A percentile compares a stretch with the other conserved stretches of the same genome.
Evolutionary conservation across 2,329 filamentous ascomycete genomes (phyloP).

Genomic region (Exophiala alcalophila): DNA sequence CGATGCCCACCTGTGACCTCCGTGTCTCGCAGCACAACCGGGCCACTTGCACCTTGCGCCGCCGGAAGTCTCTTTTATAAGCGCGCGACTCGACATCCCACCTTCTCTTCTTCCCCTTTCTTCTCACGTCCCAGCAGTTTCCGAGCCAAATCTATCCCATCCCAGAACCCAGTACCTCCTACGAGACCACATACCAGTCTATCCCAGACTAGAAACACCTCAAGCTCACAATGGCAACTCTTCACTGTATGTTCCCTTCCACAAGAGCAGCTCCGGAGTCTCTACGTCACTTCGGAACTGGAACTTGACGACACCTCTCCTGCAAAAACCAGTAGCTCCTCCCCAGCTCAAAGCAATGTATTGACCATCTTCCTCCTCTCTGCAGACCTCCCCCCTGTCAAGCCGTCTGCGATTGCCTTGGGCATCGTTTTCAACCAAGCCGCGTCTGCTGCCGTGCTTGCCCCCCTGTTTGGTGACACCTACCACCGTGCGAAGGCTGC

Average conservation of each 20-base stretch:
- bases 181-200: slow-evolving; percentile 2
- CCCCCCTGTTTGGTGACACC: slow-evolving; percentile 87
- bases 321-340: background rate
- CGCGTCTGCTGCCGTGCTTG: slow-evolving; percentile 80
- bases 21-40: too few species aligned
- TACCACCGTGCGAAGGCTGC: slow-evolving; percentile 88
- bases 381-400: slow-evolving; percentile 73
- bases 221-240: slow-evolving; percentile 54
- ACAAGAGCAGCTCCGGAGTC: too few species aligned
- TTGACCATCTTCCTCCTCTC: slow-evolving; percentile 14
- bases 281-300: slow-evolving; percentile 20
- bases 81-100: slow-evolving; percentile 10
- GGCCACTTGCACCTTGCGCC: too few species aligned
- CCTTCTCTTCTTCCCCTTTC: slow-evolving; percentile 12
- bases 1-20: too few species aligned
- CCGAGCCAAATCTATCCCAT: background rate
- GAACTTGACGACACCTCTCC: slow-evolving; percentile 12
- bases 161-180: background rate
- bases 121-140: slow-evolving; percentile 8
- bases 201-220: slow-evolving; percentile 6
- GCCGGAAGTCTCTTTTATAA: slow-evolving; percentile 16
- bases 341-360: background rate
- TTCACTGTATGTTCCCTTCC: slow-evolving; percentile 52
- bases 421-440: slow-evolving; percentile 95
- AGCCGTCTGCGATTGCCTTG: slow-evolving; percentile 95